Evolutionary conservation across 2,329 filamentous ascomycete genomes (phyloP), one percentile per base, ranked within the genome.

Genomic region (Cryphonectria carpinicola): DNA sequence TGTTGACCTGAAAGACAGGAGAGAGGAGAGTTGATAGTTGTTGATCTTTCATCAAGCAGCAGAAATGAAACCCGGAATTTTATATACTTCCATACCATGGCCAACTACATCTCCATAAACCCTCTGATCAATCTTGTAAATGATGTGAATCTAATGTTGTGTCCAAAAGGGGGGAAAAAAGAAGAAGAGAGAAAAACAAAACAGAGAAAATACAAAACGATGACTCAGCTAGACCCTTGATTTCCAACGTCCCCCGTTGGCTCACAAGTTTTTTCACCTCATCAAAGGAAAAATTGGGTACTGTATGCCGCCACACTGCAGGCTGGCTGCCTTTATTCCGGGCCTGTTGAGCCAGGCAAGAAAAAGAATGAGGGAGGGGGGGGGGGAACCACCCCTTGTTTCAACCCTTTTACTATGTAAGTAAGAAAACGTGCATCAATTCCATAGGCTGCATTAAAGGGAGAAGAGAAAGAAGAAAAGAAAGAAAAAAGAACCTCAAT

Each of bases 171-270:
- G 13, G 1, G 41, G 22, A 56, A 56, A 14, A 17, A 28, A 14
- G 4, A 56, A 25, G n/a, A 28, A 14, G 25, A 17, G 11, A 28
- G n/a, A 7, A 28, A 39, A 28, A 28, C 28, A 32, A 25, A 25
- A 28, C n/a, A 56, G 28, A 28, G 28, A 25, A 52, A 25, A 52
- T 6, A 56, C 5, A 58, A 19, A 19, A 6, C 10, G 41, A 70
- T 70, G 68, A 70, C 63, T 70, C 64, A 70, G 68, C 64, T 35
- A 41, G n/a, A 62, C 64, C 68, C 63, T 43, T 43, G 60, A 58
- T 67, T 67, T 35, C 52, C 68, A 67, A 70, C 68, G 65, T 70
- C 64, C 32, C 37, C 8, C 37, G 17, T 35, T 32, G 25, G 17
- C 14, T 32, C 10, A 56, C 28, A 25, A 32, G 7, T 46, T 52